Evolutionary conservation across 2,329 filamentous ascomycete species (phyloP).

Genomic region (Podosphaera fusca): DNA sequence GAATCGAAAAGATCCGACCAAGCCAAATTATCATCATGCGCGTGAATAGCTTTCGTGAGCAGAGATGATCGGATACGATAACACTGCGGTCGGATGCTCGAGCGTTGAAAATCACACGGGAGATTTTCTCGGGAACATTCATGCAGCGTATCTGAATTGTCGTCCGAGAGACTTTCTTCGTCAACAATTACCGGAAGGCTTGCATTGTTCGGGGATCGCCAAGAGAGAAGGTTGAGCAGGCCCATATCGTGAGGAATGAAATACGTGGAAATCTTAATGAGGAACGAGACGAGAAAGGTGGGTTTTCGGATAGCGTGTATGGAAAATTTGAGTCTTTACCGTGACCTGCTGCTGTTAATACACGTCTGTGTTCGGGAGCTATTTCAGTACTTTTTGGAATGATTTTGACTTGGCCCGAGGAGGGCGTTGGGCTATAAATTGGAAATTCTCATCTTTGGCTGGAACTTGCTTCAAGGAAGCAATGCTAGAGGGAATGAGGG

Average conservation of each 20-base stretch:
- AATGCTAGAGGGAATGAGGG: background rate
- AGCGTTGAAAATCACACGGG: constrained; percentile 22
- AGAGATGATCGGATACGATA: constrained; percentile 30
- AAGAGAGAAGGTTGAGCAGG: constrained; percentile 20
- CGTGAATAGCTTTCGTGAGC: constrained; percentile 52
- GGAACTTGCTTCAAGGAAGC: constrained; percentile 1
- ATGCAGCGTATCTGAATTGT: constrained; percentile 25
- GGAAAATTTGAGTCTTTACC: background rate
- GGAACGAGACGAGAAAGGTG: background rate
- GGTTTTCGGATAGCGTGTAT: background rate
- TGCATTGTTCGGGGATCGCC: constrained; percentile 21
- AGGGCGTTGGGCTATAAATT: constrained; percentile 2
- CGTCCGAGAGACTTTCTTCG: constrained; percentile 48
- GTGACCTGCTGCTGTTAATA: no score
- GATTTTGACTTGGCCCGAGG: background rate
- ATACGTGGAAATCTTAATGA: background rate
- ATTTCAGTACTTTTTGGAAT: background rate
- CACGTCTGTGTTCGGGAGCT: background rate
- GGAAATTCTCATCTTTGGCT: constrained; percentile 1
- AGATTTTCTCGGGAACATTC: constrained; percentile 41
- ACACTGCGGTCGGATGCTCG: constrained; percentile 34
- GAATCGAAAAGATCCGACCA: constrained; percentile 18
- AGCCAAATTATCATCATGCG: constrained; percentile 35
- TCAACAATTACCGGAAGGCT: constrained; percentile 19
- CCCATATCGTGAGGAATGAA: constrained; percentile 10